Evolutionary conservation across 2,329 filamentous ascomycete genomes (phyloP), one percentile per base, ranked within the genome.

Genomic region (Pezicula rhizophila): DNA sequence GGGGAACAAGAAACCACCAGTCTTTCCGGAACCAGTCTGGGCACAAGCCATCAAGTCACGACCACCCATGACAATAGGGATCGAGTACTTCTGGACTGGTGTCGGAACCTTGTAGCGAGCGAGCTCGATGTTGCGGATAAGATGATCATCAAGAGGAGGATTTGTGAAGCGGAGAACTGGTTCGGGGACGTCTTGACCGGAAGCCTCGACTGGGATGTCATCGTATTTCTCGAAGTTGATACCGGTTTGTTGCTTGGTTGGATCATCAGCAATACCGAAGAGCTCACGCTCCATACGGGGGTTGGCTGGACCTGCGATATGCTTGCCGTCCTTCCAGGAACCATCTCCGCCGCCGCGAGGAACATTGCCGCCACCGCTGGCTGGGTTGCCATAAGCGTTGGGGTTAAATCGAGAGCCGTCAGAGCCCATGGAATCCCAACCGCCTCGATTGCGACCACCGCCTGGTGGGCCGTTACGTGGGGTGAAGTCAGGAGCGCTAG

Each of bases 141-240:
- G 78, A 66, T 97, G 93, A 68, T 95, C 87, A 66, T 99, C 93
- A 60, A 99, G 80, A 64, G 93, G 93, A 58, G 93, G 93, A 72
- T 93, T 95, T 66, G 82, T 89, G 80, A 99, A 99, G 53, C 83
- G 79, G 58, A 84, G 84, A 59, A 96, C 89, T 37, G 92, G 87
- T 66, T 97, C 93, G 41, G 93, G 93, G 46, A 97, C 90, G 65
- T 95, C 83, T 47, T 89, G 85, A 52, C 93, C 93, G 52, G 92
- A 96, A 56, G 93, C 93, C 74, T 97, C 93, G 57, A 99, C 93
- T 48, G 93, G 93, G 59, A 99, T 99, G 70, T 99, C 93, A 66
- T 99, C 93, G 73, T 99, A 99, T 79, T 99, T 99, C 76, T 96
- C 86, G 68, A 99, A 99, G 81, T 99, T 99, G 86, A 99, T 97